Percentiles rank a stretch among this genome's conserved stretches.
Evolutionary conservation across 495 filamentous ascomycete species (phyloP).

Genomic region (Trichoderma reesei): DNA sequence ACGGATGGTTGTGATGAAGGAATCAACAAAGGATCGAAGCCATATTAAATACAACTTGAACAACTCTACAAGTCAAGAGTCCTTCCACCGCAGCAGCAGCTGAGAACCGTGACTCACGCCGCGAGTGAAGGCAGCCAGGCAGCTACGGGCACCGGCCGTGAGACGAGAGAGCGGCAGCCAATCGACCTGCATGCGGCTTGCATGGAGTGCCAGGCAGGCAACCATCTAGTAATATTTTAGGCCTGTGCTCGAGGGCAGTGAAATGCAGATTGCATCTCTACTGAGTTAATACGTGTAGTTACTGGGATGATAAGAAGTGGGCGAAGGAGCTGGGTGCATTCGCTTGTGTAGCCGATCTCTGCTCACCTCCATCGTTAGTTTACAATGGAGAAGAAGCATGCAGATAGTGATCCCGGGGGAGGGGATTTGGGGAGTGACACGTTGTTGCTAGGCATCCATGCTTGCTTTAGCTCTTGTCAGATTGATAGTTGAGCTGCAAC

Average conservation of each 20-base stretch:
- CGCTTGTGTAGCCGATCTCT: too few relatives aligned
- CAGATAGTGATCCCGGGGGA: too few relatives aligned
- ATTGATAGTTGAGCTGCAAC: too few relatives aligned
- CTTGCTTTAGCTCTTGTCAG: too few relatives aligned
- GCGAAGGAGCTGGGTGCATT: not conserved
- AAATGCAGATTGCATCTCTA: not conserved
- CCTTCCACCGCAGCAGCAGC: not conserved
- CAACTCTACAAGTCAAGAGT: too few relatives aligned
- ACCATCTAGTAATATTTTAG: constrained; percentile 3
- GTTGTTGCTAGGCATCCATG: too few relatives aligned
- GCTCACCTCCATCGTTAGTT: too few relatives aligned
- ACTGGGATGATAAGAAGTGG: too few relatives aligned
- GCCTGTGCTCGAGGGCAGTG: not conserved
- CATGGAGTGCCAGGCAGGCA: not conserved
- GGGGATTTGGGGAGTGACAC: too few relatives aligned
- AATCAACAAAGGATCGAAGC: not conserved
- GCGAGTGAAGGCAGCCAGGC: not conserved
- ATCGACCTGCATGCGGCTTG: not conserved
- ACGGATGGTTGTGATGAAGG: too few relatives aligned
- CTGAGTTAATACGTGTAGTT: too few relatives aligned
- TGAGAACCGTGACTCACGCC: not conserved
- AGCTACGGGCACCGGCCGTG: not conserved
- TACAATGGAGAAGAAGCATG: too few relatives aligned
- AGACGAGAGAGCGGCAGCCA: not conserved
- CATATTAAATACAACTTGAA: not conserved